phyloP scores from a whole-genome alignment of 768 basidiomycete genomes.

The Lyophyllum shimeji region DNA sequence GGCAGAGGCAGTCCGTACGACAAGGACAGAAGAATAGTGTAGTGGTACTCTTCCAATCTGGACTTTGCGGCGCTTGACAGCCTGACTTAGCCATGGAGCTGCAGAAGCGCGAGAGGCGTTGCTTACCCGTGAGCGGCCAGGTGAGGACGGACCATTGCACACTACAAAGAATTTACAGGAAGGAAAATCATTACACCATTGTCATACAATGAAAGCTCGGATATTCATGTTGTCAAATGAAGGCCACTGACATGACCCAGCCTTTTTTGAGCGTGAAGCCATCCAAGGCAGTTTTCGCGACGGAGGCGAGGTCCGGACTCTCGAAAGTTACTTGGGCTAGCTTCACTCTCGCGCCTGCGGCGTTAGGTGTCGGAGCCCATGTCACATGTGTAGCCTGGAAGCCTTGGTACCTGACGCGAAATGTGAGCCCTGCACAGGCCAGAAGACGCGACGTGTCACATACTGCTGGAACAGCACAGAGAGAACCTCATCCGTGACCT shows the following conservation, averaged over 20 bases:
- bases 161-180: background rate
- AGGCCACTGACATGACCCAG: slow-evolving; percentile 80
- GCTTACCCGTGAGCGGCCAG: background rate
- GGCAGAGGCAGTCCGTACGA: background rate
- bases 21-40: background rate
- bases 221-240: slow-evolving; percentile 38
- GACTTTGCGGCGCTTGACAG: background rate
- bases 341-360: slow-evolving; percentile 68
- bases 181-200: slow-evolving; percentile 5
- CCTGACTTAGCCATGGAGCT: background rate
- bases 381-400: slow-evolving; percentile 72
- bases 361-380: slow-evolving; percentile 65
- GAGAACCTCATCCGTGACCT: slow-evolving; percentile 86
- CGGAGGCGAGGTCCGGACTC: slow-evolving; percentile 66
- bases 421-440: background rate
- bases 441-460: slow-evolving; percentile 29
- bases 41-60: background rate
- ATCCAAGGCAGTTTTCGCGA: slow-evolving; percentile 81
- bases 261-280: slow-evolving; percentile 86
- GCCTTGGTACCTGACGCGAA: slow-evolving; percentile 69
- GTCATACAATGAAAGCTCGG: slow-evolving; percentile 13
- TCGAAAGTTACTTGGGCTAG: slow-evolving; percentile 83
- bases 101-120: background rate
- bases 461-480: slow-evolving; percentile 91
- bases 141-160: background rate